Percentiles rank a stretch among this genome's conserved stretches.
phyloP scores from a whole-genome alignment of 2,329 filamentous ascomycete species.

The Colletotrichum coccodes region DNA sequence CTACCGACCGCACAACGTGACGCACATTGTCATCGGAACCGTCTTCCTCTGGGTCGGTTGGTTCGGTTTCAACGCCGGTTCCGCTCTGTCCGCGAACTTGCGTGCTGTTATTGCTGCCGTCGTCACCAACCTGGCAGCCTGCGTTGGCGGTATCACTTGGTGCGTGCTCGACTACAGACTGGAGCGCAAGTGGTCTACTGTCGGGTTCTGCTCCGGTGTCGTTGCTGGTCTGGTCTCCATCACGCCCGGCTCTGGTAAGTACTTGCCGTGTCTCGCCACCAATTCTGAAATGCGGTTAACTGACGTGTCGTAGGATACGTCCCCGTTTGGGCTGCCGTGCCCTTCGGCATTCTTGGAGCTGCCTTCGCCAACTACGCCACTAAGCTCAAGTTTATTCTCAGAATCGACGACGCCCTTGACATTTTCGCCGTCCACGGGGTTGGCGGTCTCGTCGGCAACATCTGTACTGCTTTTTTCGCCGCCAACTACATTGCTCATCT shows the following conservation, averaged over 20 bases:
- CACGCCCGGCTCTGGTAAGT: constrained; percentile 81
- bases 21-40: constrained; percentile 90
- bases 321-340: constrained; percentile 83
- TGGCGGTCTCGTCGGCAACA: constrained; percentile 82
- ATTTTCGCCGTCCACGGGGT: constrained; percentile 88
- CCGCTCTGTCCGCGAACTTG: constrained; percentile 82
- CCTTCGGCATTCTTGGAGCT: constrained; percentile 82
- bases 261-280: background rate
- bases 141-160: constrained; percentile 88
- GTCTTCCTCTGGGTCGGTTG: constrained; percentile 96
- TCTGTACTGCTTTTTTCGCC: constrained; percentile 84
- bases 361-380: constrained; percentile 88
- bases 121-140: constrained; percentile 87
- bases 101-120: constrained; percentile 88
- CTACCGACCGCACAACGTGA: constrained; percentile 93
- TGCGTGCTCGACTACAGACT: constrained; percentile 89
- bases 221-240: constrained; percentile 89
- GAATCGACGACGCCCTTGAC: constrained; percentile 86
- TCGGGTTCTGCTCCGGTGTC: constrained; percentile 92
- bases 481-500: constrained; percentile 86
- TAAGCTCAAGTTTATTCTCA: constrained; percentile 86
- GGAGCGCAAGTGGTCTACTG: constrained; percentile 91
- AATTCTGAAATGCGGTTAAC: background rate
- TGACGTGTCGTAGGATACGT: constrained; percentile 66
- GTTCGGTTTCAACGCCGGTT: constrained; percentile 95